phyloP scores from a whole-genome alignment of 2,329 filamentous ascomycete species.

The Ilyonectria mors-panacis region DNA sequence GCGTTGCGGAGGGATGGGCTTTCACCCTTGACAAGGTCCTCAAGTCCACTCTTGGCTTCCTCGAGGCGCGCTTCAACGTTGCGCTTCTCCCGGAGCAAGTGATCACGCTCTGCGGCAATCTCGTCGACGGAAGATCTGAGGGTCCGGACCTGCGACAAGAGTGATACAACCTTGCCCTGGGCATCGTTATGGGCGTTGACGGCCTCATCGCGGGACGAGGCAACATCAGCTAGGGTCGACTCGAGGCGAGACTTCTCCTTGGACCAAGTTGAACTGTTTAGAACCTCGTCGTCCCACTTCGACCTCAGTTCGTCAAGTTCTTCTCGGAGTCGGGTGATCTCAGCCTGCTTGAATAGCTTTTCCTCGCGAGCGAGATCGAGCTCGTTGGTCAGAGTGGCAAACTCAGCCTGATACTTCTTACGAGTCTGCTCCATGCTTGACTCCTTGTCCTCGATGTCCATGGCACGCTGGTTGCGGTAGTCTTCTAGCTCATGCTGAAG shows the following conservation, averaged over 20 bases:
- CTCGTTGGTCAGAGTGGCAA: constrained; percentile 90
- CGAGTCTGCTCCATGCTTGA: constrained; percentile 95
- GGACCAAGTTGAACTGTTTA: constrained; percentile 98
- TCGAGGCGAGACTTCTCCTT: constrained; percentile 97
- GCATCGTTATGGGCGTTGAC: constrained; percentile 94
- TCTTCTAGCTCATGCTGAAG: constrained; percentile 98
- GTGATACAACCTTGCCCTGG: constrained; percentile 90
- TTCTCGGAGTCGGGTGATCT: constrained; percentile 91
- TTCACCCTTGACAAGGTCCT: constrained; percentile 88
- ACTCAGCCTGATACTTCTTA: constrained; percentile 97
- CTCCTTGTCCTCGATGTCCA: constrained; percentile 98
- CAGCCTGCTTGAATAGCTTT: constrained; percentile 85
- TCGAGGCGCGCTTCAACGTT: constrained; percentile 86
- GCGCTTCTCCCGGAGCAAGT: constrained; percentile 89
- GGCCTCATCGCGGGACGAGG: constrained; percentile 93
- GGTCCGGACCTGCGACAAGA: constrained; percentile 89
- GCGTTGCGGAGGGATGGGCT: constrained; percentile 92
- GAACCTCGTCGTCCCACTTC: constrained; percentile 98
- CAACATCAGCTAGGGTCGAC: constrained; percentile 88
- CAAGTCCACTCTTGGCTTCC: constrained; percentile 89
- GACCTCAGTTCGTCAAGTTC: constrained; percentile 94
- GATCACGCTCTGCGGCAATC: constrained; percentile 86
- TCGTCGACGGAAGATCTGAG: constrained; percentile 90
- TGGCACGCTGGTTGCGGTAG: constrained; percentile 93
- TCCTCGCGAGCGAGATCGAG: constrained; percentile 95